phyloP scores from a whole-genome alignment of 2,329 filamentous ascomycete species.

The Arthroderma sp. region DNA sequence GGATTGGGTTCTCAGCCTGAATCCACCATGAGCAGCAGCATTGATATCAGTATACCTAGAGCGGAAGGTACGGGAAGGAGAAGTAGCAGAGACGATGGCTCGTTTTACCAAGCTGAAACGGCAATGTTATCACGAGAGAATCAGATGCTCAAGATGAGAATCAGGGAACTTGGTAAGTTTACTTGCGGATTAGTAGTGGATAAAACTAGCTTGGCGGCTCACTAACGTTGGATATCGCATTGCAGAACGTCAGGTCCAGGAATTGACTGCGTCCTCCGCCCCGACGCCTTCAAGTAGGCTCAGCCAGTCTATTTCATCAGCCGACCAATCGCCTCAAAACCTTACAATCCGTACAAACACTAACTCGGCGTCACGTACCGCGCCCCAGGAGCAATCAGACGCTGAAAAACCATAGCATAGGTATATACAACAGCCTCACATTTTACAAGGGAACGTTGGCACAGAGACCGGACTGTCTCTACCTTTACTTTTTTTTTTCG shows the following conservation, averaged over 20 bases:
- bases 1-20: slow-evolving; percentile 12
- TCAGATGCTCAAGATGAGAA: slow-evolving; percentile 34
- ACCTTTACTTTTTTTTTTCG: too few species aligned
- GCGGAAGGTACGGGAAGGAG: slow-evolving; percentile 18
- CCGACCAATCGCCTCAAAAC: too few species aligned
- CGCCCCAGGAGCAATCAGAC: too few species aligned
- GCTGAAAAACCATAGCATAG: too few species aligned
- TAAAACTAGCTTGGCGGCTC: not conserved
- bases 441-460: too few species aligned
- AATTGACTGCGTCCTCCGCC: not conserved
- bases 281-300: too few species aligned
- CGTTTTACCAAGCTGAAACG: slow-evolving; percentile 36
- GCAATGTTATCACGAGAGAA: slow-evolving; percentile 35
- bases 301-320: too few species aligned
- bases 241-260: slow-evolving; percentile 1
- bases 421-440: too few species aligned
- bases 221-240: not conserved
- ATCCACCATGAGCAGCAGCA: slow-evolving; percentile 7
- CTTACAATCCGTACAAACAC: too few species aligned
- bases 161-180: slow-evolving; percentile 33
- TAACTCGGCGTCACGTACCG: too few species aligned
- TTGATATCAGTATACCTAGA: slow-evolving; percentile 1
- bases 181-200: not conserved
- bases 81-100: slow-evolving; percentile 32
- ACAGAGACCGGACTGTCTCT: too few species aligned